Conservation (phyloP, 2,329 filamentous ascomycete species). For the Talaromyces sp. region DNA sequence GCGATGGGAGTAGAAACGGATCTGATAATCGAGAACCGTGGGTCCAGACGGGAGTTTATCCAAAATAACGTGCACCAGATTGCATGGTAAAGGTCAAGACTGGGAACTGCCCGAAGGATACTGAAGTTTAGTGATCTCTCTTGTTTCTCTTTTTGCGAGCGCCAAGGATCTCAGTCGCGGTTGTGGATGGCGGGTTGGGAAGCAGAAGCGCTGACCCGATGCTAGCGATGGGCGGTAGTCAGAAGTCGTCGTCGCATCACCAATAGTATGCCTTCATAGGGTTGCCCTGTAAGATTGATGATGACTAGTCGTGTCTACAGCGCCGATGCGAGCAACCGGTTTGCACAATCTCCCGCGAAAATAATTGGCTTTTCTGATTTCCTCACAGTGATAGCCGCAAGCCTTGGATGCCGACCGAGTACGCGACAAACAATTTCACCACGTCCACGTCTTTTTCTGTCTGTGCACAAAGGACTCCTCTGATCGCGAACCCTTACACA, state of each 20-base stretch:
- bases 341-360: background rate
- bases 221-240: constrained; percentile 14
- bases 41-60: constrained; percentile 16
- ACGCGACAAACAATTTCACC: constrained; percentile 8
- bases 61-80: constrained; percentile 16
- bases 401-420: constrained; percentile 3
- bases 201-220: constrained; percentile 13
- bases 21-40: constrained; percentile 13
- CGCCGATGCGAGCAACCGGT: background rate
- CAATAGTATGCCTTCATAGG: background rate
- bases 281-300: background rate
- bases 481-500: background rate
- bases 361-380: background rate
- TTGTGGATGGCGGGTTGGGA: background rate
- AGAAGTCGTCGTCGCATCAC: constrained; percentile 15
- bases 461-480: constrained; percentile 1
- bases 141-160: background rate
- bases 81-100: constrained; percentile 15
- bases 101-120: background rate
- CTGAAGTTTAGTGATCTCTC: background rate
- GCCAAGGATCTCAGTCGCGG: background rate
- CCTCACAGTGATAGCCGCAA: background rate
- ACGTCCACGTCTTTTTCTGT: background rate
- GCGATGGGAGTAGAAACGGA: background rate
- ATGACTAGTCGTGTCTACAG: background rate